Evolutionary conservation across 495 filamentous ascomycete genomes (phyloP), one percentile per base, ranked within the genome.

Genomic region (Trichoderma asperelloides): DNA sequence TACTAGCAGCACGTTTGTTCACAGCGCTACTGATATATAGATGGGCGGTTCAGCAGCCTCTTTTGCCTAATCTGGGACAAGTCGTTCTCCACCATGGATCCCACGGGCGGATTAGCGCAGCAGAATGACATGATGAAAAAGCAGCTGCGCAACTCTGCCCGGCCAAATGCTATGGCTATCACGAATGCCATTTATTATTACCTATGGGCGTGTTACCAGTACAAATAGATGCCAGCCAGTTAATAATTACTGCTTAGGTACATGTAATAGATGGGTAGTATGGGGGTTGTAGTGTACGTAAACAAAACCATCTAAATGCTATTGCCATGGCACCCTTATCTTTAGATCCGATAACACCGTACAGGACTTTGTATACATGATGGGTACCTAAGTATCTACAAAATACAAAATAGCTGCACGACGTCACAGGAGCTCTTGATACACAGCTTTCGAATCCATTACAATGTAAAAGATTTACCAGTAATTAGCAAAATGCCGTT

Each of bases 41-140:
- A 51, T 21, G 45, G 30, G 16, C 47, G 47, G 47, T 51, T n/a
- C 18, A n/a, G 47, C 47, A 51, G 47, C 47, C 18, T 51, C 47
- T 51, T 51, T 51, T 51, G 47, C 47, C 47, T 51, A n/a, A 51
- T 51, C 47, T 51, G 47, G 47, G 47, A 18, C 47, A 51, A 51
- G 47, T 23, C 33, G 16, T n/a, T 23, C 47, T 51, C 47, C 47
- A 51, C 47, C n/a, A 51, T n/a, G 47, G 47, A 51, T 51, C 47
- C n/a, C 47, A 25, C 47, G 2, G 47, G 47, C 9, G 47, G 47
- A 51, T 51, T 51, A 51, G 47, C 5, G 47, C 47, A 51, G 47
- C 18, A 51, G 47, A 51, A 51, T 51, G 47, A 51, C 47, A 51
- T n/a, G 47, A 51, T 51, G 8, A 25, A 18, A 45, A 16, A 18